Percentiles rank a stretch among this genome's conserved stretches.
Conservation (phyloP, 2,329 filamentous ascomycete genomes). For the Chaetomiaceae sp. region DNA sequence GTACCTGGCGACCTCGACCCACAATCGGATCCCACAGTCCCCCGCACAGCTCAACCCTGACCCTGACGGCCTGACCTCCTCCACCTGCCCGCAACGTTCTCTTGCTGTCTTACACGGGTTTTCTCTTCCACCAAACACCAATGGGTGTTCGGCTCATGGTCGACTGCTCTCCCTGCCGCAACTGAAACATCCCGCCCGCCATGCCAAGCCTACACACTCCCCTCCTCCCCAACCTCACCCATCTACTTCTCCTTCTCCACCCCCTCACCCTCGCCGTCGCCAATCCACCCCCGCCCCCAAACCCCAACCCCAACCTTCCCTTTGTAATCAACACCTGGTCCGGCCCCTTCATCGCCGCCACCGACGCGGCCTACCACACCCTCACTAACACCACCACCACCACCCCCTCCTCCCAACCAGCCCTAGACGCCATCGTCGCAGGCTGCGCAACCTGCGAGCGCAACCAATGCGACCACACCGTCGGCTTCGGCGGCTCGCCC, state of each 20-base stretch:
- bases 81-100: too few relatives aligned
- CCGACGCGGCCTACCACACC: constrained; percentile 43
- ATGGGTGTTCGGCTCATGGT: too few relatives aligned
- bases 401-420: constrained; percentile 29
- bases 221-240: background rate
- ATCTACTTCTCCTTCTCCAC: background rate
- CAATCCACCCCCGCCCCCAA: too few relatives aligned
- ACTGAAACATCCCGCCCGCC: too few relatives aligned
- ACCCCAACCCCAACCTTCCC: constrained; percentile 38
- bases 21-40: too few relatives aligned
- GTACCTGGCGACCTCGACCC: too few relatives aligned
- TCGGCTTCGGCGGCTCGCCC: constrained; percentile 51
- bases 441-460: constrained; percentile 49
- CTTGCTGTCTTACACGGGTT: too few relatives aligned
- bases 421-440: constrained; percentile 48
- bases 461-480: constrained; percentile 50
- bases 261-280: background rate
- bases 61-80: too few relatives aligned
- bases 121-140: too few relatives aligned
- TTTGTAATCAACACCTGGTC: constrained; percentile 53
- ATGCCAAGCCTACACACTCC: too few relatives aligned
- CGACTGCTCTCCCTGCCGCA: too few relatives aligned
- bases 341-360: constrained; percentile 47
- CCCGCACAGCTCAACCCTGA: too few relatives aligned
- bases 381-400: constrained; percentile 10